Percentiles rank a stretch among this genome's conserved stretches.
These are phyloP conservation scores for Encephalitozoon intestinalis DNA, from an alignment of 371 early-diverging fungal species.

Conservation along the genomic window DNA sequence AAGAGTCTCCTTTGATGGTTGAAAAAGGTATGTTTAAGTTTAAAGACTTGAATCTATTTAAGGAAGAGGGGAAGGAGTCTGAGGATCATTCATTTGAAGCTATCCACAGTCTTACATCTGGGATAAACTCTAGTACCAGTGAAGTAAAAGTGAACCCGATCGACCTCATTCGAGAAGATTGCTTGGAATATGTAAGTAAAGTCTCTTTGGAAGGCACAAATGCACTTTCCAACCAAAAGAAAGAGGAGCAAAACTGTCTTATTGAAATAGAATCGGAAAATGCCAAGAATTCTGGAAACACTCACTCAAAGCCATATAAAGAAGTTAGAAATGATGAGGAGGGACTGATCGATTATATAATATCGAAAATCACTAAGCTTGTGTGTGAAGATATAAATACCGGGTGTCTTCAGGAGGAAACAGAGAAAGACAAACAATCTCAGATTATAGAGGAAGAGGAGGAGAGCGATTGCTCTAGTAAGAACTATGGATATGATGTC, in stretches of 20 bases:
- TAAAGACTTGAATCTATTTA: neutral
- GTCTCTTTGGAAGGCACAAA: neutral
- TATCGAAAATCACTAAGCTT: constrained; percentile 3
- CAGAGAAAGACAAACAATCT: neutral
- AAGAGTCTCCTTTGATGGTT: neutral
- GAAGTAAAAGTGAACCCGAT: constrained; percentile 3
- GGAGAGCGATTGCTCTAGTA: neutral
- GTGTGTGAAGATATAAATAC: neutral
- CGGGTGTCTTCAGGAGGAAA: neutral
- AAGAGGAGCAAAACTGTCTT: neutral
- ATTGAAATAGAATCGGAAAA: neutral
- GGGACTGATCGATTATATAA: neutral
- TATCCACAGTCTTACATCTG: neutral
- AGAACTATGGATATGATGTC: neutral
- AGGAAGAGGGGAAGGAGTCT: neutral
- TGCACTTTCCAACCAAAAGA: neutral
- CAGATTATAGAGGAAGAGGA: neutral
- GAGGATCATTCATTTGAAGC: neutral
- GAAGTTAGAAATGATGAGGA: neutral
- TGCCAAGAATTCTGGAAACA: neutral
- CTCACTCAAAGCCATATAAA: neutral
- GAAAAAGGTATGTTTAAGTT: neutral
- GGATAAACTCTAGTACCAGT: neutral
- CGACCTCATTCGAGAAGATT: neutral
- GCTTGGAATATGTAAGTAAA: neutral